These are phyloP conservation scores for Stachybotrys elegans DNA, from an alignment of 2,329 filamentous ascomycete species.

Conservation along the genomic window DNA sequence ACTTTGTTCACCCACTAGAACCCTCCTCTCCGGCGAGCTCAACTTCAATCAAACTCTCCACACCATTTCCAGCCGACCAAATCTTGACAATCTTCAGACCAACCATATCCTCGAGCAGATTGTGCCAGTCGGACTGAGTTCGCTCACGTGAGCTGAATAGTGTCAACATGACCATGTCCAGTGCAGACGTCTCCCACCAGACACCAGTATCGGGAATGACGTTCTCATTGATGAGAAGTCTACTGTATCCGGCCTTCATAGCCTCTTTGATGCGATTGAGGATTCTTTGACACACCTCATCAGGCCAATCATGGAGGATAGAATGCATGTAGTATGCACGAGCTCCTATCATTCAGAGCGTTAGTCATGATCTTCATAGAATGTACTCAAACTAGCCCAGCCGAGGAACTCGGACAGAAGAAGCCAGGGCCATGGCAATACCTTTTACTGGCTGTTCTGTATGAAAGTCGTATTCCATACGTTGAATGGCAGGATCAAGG, in stretches of 20 bases:
- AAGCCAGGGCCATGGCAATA: no score
- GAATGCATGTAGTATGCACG: slow-evolving; percentile 36
- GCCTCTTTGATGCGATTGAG: slow-evolving; percentile 24
- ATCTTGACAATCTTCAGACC: slow-evolving; percentile 30
- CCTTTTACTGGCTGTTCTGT: slow-evolving; percentile 40
- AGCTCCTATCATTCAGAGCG: slow-evolving; percentile 18
- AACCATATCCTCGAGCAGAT: slow-evolving; percentile 21
- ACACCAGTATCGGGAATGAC: slow-evolving; percentile 28
- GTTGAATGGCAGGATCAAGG: slow-evolving; percentile 22
- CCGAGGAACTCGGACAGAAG: background rate
- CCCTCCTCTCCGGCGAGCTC: slow-evolving; percentile 14
- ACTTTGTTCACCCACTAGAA: no score
- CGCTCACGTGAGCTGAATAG: slow-evolving; percentile 27
- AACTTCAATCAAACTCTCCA: slow-evolving; percentile 33
- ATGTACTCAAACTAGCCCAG: no score
- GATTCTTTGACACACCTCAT: slow-evolving; percentile 25
- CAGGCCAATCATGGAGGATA: slow-evolving; percentile 36
- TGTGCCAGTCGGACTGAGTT: slow-evolving; percentile 27
- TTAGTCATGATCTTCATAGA: no score
- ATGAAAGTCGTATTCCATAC: slow-evolving; percentile 40
- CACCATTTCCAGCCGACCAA: slow-evolving; percentile 23
- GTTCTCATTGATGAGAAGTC: slow-evolving; percentile 31
- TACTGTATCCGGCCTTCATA: slow-evolving; percentile 32
- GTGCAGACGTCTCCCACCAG: slow-evolving; percentile 28
- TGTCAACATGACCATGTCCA: slow-evolving; percentile 32